Percentiles rank a stretch among this genome's conserved stretches.
Conservation (phyloP, 225 moss, liverwort and hornwort genomes). For the Bryoerythrophyllum caledonicum region DNA sequence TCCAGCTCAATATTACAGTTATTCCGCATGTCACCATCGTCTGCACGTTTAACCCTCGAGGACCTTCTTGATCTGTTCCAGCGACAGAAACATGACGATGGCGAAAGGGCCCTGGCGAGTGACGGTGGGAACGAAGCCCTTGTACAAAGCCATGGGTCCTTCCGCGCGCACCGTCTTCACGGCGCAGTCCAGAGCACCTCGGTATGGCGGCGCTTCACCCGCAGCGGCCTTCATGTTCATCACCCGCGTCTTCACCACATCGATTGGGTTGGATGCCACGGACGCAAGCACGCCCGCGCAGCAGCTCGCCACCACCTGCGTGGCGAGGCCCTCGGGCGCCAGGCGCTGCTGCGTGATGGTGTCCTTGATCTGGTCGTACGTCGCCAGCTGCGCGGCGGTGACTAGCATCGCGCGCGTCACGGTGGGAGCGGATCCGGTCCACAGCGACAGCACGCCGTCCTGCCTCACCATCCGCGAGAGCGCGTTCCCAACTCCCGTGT, state of each 20-base stretch:
- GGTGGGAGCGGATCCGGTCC: constrained; percentile 81
- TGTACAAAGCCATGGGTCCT: constrained; percentile 75
- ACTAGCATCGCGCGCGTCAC: constrained; percentile 85
- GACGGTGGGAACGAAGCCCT: constrained; percentile 82
- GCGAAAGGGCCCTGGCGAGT: constrained; percentile 82
- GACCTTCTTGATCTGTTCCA: constrained; percentile 74
- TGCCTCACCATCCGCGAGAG: constrained; percentile 62
- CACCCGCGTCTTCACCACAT: constrained; percentile 85
- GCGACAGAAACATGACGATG: constrained; percentile 73
- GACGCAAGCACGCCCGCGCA: constrained; percentile 70
- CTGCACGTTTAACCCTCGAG: constrained; percentile 20
- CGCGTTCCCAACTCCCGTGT: constrained; percentile 69
- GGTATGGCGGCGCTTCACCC: constrained; percentile 56
- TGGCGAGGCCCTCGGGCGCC: constrained; percentile 54
- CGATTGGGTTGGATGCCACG: constrained; percentile 78
- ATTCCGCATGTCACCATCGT: too few species aligned
- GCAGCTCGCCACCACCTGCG: constrained; percentile 68
- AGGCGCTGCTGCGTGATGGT: constrained; percentile 35
- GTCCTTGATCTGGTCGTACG: constrained; percentile 87
- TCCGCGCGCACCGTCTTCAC: constrained; percentile 76
- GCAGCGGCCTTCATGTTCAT: constrained; percentile 78
- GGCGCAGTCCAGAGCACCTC: constrained; percentile 75
- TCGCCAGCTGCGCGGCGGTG: constrained; percentile 82
- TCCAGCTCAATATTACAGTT: too few species aligned
- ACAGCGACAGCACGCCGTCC: constrained; percentile 58